A percentile compares a stretch with the other conserved stretches of the same genome.
These are phyloP conservation scores for Russula olivacea DNA, from an alignment of 768 basidiomycete species.

Conservation along the genomic window DNA sequence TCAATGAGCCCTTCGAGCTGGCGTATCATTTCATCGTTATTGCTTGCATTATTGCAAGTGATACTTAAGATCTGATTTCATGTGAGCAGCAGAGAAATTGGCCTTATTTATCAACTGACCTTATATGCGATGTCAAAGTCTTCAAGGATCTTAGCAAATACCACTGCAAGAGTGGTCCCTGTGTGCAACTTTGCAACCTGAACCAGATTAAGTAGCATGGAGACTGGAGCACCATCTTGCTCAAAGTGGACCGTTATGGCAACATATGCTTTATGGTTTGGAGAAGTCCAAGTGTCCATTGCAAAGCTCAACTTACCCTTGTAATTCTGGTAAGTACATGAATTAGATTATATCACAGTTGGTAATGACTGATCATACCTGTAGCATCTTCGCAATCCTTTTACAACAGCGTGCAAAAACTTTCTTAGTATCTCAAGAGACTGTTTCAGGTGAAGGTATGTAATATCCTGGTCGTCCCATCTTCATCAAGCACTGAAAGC, in stretches of 20 bases:
- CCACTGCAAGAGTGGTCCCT: background rate
- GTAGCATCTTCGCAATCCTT: slow-evolving; percentile 27
- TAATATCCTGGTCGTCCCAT: slow-evolving; percentile 33
- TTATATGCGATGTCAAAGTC: slow-evolving; percentile 27
- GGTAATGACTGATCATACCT: slow-evolving; percentile 24
- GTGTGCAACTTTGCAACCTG: background rate
- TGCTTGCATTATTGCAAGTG: slow-evolving; percentile 34
- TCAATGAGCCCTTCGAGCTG: slow-evolving; percentile 27
- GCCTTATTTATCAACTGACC: slow-evolving; percentile 22
- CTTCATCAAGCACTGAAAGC: slow-evolving; percentile 28
- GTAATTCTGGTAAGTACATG: background rate
- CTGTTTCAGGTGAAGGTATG: slow-evolving; percentile 33
- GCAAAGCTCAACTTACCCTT: background rate
- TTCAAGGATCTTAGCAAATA: background rate
- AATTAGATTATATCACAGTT: slow-evolving; percentile 9
- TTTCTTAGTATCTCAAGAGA: slow-evolving; percentile 32
- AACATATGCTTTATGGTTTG: background rate
- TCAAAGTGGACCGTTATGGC: background rate
- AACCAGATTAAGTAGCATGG: background rate
- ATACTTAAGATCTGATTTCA: background rate
- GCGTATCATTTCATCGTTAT: slow-evolving; percentile 36
- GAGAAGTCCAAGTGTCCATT: background rate
- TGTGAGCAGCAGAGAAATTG: too few relatives aligned
- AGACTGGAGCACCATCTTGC: background rate
- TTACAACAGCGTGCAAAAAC: slow-evolving; percentile 27